Base-by-base conservation (phyloP, 257 asterid species). In the Gardenia jasminoides region DNA sequence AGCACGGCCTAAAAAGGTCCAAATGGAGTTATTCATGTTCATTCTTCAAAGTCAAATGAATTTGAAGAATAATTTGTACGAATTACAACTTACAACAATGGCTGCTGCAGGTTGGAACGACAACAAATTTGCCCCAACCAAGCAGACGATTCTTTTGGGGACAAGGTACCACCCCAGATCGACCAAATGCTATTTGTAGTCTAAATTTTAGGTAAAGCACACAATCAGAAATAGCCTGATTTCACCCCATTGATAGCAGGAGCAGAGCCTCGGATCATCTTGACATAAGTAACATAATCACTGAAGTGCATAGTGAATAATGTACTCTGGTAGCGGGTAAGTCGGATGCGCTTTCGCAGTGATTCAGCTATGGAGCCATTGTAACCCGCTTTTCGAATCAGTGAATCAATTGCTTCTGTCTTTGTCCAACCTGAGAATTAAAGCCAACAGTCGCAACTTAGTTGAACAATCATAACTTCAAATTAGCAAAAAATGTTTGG, bases 271-370 rank as follows among this genome's bases (percentile, higher is more conserved):
- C 99, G 89, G 67, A 87, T 85, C 79, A 90, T 78, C 91, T 89
- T 91, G 83, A 92, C 97, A 81, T 89, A 88, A 71, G 92, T 78
- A 80, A 86, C 90, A 79, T 95, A 95, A 10, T 93, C 98, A 62
- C 89, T 68, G 85, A 86, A 95, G 79, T 76, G 89, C 97, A 95
- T 91, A 67, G 97, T 91, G 79, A 82, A 95, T 65, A 95, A 76
- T 2, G 97, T 95, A 87, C 99, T 95, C 83, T 93, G 97, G 82
- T 93, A 93, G 33, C 97, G 94, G 24, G 99, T 95, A 22, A 95
- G 89, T 64, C 72, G 86, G 80, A 92, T 89, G 22, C 81, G 66
- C 84, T 79, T 89, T 36, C 96, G 82, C 75, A 95, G 78, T 70
- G 86, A 86, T 48, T 78, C 94, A 1, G 86, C 88, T 75, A 94